Evolutionary conservation across 352 stramenopile species (phyloP), one percentile per base, ranked within the genome.

Genomic region (Phytopythium chamaehyphon): DNA sequence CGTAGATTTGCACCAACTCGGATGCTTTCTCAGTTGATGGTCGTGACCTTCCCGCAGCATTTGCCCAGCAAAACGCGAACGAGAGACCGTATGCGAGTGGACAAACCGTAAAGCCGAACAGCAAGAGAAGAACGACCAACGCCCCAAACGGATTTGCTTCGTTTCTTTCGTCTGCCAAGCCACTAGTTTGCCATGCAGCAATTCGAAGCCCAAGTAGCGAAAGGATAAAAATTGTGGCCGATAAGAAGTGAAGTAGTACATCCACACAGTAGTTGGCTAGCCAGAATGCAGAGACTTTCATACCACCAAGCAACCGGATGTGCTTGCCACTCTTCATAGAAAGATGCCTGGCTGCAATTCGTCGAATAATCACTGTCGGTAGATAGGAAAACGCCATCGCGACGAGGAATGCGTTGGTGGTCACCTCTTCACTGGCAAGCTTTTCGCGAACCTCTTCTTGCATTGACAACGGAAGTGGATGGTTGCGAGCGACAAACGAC

Each of bases 241-340:
- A 70, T 0, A 97, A 61, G 39, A 90, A 54, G 69, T 96, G 98
- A 36, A 91, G 86, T 3, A 88, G 36, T 35, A 96, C 64, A 51
- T 98, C 93, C 73, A 89, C 98, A 14, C 86, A 48, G 54, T 89
- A 97, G 37, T 95, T 98, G n/a, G 88, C 86, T 1, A 95, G 39
- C 96, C 96, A 99, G 63, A 98, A 99, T 2, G 89, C 76, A 0
- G 59, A 60, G n/a, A 97, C 69, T 19, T 74, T 76, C 11, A 96
- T 91, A 19, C 96, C 96, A 7, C 82, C 88, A 24, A 98, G 90
- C 64, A 69, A 86, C 57, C 95, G 83, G 56, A 95, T 79, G 76
- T 98, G 94, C 66, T 98, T 98, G 18, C 84, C 81, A 62, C 96
- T 97, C 22, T 55, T 46, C 1, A 36, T 18, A 18, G n/a, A 78